phyloP scores from a whole-genome alignment of 2,329 filamentous ascomycete genomes.

The Ophiostoma australiae region DNA sequence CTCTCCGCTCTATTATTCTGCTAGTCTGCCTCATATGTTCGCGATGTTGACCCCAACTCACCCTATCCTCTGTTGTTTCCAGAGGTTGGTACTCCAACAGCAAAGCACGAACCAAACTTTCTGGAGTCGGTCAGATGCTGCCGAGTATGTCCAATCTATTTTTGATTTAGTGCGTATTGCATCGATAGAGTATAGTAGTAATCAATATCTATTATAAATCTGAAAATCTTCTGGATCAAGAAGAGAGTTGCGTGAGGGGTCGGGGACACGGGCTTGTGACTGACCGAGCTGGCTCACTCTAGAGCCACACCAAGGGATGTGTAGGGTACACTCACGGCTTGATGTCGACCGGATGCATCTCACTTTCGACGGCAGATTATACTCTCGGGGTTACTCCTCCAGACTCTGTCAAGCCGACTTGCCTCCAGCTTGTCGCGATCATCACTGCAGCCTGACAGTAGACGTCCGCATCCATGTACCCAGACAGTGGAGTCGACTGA shows the following conservation, averaged over 20 bases:
- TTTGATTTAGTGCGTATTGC: neutral
- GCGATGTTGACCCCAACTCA: neutral
- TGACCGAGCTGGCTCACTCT: neutral
- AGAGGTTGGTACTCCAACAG: neutral
- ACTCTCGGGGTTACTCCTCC: neutral
- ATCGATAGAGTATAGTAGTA: too few relatives aligned
- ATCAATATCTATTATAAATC: neutral
- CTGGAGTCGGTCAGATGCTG: neutral
- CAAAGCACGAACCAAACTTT: neutral
- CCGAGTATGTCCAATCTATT: neutral
- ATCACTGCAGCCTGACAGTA: neutral
- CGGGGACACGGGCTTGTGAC: neutral
- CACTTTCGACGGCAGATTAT: neutral
- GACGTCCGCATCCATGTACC: neutral
- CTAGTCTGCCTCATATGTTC: neutral
- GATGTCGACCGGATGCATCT: neutral
- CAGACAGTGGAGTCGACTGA: neutral
- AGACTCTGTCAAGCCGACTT: neutral
- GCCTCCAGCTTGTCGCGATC: neutral
- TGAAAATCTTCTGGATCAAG: neutral
- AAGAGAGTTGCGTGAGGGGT: neutral
- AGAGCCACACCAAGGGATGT: neutral
- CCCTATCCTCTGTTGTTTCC: neutral
- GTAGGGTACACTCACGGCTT: neutral
- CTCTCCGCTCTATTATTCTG: neutral